Evolutionary conservation across 108 stramenopile genomes (phyloP), one percentile per base, ranked within the genome.

Genomic region (Chaetoceros tenuissimus): DNA sequence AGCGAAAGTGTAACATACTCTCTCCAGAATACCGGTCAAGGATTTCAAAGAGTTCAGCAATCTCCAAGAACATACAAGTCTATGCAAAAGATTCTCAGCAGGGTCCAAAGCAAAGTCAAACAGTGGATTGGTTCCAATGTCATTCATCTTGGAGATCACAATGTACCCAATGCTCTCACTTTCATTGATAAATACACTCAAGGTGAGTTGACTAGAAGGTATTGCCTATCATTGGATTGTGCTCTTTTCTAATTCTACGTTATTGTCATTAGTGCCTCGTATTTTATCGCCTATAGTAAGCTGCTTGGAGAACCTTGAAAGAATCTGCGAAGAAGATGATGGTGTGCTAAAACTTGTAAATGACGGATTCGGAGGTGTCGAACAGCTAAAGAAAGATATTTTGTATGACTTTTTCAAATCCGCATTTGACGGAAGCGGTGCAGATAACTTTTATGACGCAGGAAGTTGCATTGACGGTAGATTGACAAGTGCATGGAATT

Each of bases 171-270:
- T 54, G 84, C 86, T 19, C 65, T 92, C 24, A 77, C 73, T 29
- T 92, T 88, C 54, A 86, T 92, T 64, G 90, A 92, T 69, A 92
- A 92, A 61, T 92, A 92, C 57, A 79, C 84, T 10, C 90, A 92
- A 73, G 67, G 67, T 68, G 43, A 3, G 67, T 30, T 59, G 8
- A 25, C 3, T 23, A 23, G 47, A 20, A 5, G 18, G 46, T 57
- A 19, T 28, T 58, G n/a, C 23, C 16, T 18, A 47, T 17, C 3
- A 19, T 55, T 49, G 10, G 18, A 58, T 43, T 24, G 7, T 49
- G 24, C 27, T 20, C 31, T 64, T 64, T 26, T 28, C 16, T 7
- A 49, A 10, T 22, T 18, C 2, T 28, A 22, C 46, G 47, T 23
- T 24, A 16, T 46, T 21, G 8, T 47, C 10, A 25, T 24, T 50